Evolutionary conservation across 768 basidiomycete genomes (phyloP).

Genomic region (Boletus subparvulus): DNA sequence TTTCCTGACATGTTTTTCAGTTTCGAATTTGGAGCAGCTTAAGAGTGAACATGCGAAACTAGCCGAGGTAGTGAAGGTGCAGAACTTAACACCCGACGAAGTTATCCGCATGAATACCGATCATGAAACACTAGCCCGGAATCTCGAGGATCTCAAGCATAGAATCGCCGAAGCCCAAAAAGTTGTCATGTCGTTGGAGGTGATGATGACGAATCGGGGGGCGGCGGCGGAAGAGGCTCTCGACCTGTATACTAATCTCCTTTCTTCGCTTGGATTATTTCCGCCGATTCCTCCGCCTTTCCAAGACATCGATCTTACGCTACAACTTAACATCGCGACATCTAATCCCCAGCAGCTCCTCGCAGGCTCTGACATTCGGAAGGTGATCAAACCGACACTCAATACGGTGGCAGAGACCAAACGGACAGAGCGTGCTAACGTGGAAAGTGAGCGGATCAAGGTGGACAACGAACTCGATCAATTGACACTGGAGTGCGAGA

Average conservation of each 20-base stretch:
- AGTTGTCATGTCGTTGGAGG: slow-evolving; percentile 75
- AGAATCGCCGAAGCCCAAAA: slow-evolving; percentile 76
- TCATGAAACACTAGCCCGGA: slow-evolving; percentile 72
- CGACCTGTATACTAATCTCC: slow-evolving; percentile 72
- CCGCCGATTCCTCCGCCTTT: slow-evolving; percentile 72
- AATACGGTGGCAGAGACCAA: slow-evolving; percentile 69
- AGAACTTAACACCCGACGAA: slow-evolving; percentile 91
- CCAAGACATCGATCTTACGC: slow-evolving; percentile 68
- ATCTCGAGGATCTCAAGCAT: slow-evolving; percentile 71
- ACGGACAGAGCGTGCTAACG: slow-evolving; percentile 61
- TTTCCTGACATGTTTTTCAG: slow-evolving; percentile 36
- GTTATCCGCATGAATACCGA: slow-evolving; percentile 89
- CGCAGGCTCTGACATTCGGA: slow-evolving; percentile 66
- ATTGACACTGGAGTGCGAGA: slow-evolving; percentile 73
- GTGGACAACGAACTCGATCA: slow-evolving; percentile 84
- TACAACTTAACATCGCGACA: slow-evolving; percentile 79
- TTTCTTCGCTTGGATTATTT: slow-evolving; percentile 74
- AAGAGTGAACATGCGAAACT: slow-evolving; percentile 64
- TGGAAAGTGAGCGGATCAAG: slow-evolving; percentile 77
- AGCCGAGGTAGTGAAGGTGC: slow-evolving; percentile 67
- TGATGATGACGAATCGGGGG: slow-evolving; percentile 75
- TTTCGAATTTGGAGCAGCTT: slow-evolving; percentile 58
- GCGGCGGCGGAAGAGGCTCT: slow-evolving; percentile 81
- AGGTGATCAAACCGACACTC: slow-evolving; percentile 74
- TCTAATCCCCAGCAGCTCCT: slow-evolving; percentile 70